Evolutionary conservation across 148 eudicot species (phyloP), one percentile per base, ranked within the genome.

Genomic region (Heliosperma pusillum): DNA sequence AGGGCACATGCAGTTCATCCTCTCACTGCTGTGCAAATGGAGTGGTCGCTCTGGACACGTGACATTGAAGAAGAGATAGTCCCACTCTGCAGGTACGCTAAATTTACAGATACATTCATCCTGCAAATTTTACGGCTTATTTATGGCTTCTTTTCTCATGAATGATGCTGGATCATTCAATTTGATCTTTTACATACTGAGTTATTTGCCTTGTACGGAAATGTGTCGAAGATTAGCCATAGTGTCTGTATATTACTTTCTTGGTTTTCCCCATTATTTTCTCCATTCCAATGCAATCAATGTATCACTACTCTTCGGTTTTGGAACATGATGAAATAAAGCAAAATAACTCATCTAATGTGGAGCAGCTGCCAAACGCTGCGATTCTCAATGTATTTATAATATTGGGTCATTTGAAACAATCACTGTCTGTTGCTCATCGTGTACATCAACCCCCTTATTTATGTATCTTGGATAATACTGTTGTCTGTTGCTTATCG

Each of bases 1-100:
- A 83, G 96, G 74, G 91, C 92, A 62, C 91, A 89, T 69, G 91
- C 89, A 12, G 87, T 91, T 79, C 89, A 91, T 80, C 96, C 96
- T 27, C 55, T 91, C 13, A 79, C 89, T 66, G 93, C 92, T 70
- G 61, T 86, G 69, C 96, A 91, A 78, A 86, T 86, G 86, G 96
- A 91, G 73, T 91, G 87, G 82, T 91, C 96, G 13, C 83, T 30
- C 33, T 30, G 33, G 33, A 30, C 33, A 1, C 33, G 33, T 30
- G 33, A 30, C 2, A 30, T 30, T 30, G 33, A 30, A 30, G 33
- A 30, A 30, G 33, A 2, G 33, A 30, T 30, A 30, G 33, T 30
- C 33, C 33, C 33, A 30, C 33, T 30, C 33, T 30, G 33, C 33
- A 30, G 33, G 33, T 30, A 30, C 4, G 4, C 4, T 30, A 2